Evolutionary conservation across 257 asterid genomes (phyloP).

Genomic region (Petrea volubilis): DNA sequence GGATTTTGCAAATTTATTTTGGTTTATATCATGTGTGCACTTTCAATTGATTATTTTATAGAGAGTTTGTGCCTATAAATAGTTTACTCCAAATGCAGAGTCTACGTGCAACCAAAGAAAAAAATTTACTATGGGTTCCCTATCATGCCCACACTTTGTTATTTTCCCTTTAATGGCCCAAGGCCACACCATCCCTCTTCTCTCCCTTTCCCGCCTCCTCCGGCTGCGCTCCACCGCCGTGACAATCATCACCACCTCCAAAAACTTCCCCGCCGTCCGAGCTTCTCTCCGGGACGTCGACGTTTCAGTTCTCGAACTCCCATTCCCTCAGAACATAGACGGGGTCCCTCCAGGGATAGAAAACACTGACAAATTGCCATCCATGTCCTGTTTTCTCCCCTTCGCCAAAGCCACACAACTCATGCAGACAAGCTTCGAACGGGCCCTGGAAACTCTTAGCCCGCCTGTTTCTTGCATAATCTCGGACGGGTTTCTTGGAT

Average conservation of each 20-base stretch:
- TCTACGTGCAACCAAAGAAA: no score
- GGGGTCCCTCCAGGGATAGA: constrained; percentile 66
- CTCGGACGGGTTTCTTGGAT: constrained; percentile 64
- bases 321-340: constrained; percentile 51
- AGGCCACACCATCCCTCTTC: constrained; percentile 80
- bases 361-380: constrained; percentile 61
- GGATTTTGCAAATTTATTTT: no score
- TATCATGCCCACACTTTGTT: constrained; percentile 47
- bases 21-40: no score
- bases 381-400: constrained; percentile 31
- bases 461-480: constrained; percentile 56
- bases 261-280: constrained; percentile 45
- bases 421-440: constrained; percentile 57
- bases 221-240: constrained; percentile 44
- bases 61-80: no score
- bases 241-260: constrained; percentile 69
- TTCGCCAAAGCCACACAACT: constrained; percentile 48
- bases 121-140: constrained; percentile 40
- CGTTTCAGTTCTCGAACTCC: constrained; percentile 49
- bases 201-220: constrained; percentile 68
- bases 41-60: no score
- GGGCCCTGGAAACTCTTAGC: constrained; percentile 30
- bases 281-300: constrained; percentile 32
- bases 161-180: constrained; percentile 73
- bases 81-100: no score